phyloP scores from a whole-genome alignment of 139 green algal species.

The Coccomyxa sp. region DNA sequence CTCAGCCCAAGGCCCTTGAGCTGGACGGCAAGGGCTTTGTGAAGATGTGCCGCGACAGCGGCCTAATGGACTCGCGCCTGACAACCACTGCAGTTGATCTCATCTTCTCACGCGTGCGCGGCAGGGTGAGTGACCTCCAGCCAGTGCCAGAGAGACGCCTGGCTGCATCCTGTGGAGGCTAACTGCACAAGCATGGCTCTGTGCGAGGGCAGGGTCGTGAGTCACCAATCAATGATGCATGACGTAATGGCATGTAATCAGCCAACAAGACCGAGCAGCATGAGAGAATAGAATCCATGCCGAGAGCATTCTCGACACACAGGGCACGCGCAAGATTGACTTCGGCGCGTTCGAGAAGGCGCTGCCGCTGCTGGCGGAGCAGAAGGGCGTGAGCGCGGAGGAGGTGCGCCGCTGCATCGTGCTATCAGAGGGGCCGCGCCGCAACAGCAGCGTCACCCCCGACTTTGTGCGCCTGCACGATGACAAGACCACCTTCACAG shows the following conservation, averaged over 20 bases:
- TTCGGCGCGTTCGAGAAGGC: slow-evolving; percentile 45
- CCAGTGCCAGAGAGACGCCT: background rate
- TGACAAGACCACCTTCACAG: slow-evolving; percentile 34
- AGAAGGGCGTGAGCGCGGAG: slow-evolving; percentile 21
- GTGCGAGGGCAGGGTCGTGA: background rate
- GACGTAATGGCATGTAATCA: no score
- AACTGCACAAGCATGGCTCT: background rate
- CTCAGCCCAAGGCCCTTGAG: background rate
- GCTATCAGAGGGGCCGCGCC: slow-evolving; percentile 22
- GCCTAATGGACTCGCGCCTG: slow-evolving; percentile 42
- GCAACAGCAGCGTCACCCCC: slow-evolving; percentile 19
- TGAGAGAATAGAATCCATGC: no score
- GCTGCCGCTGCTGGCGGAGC: slow-evolving; percentile 42
- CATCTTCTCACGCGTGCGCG: slow-evolving; percentile 55
- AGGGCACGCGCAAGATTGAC: slow-evolving; percentile 47
- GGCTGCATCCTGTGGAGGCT: background rate
- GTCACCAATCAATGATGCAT: no score
- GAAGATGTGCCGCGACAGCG: slow-evolving; percentile 61
- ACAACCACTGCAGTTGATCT: slow-evolving; percentile 52
- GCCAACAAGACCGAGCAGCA: no score
- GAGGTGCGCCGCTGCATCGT: slow-evolving; percentile 22
- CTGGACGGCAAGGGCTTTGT: slow-evolving; percentile 51
- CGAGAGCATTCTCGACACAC: no score
- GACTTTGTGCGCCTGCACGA: slow-evolving; percentile 41
- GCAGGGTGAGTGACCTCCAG: slow-evolving; percentile 9